phyloP scores from a whole-genome alignment of 805 yeast genomes.

The Lipomyces sp. region DNA sequence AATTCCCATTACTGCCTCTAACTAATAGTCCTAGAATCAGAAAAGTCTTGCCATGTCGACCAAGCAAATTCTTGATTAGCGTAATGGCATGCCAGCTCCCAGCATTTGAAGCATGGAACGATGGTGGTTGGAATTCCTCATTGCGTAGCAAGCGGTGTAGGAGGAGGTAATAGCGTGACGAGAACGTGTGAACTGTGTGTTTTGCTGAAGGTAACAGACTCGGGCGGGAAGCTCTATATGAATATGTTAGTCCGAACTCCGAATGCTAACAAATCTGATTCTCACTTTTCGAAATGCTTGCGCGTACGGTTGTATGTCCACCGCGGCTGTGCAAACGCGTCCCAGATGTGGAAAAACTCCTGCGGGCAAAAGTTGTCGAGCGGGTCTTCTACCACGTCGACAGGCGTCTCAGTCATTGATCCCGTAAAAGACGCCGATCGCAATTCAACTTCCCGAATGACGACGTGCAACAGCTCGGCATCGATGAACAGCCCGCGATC shows the following conservation, averaged over 20 bases:
- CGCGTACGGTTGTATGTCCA: constrained; percentile 65
- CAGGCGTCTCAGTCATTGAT: background rate
- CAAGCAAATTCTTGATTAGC: constrained; percentile 79
- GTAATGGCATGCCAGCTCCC: constrained; percentile 54
- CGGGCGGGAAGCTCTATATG: constrained; percentile 25
- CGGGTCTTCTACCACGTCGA: constrained; percentile 31
- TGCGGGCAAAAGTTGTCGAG: constrained; percentile 32
- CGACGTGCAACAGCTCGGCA: constrained; percentile 66
- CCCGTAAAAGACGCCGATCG: constrained; percentile 41
- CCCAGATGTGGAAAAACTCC: constrained; percentile 70
- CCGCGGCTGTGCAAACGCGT: constrained; percentile 66
- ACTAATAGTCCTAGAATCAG: constrained; percentile 77
- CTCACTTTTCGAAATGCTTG: constrained; percentile 42
- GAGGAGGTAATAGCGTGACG: constrained; percentile 55
- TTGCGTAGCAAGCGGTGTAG: constrained; percentile 76
- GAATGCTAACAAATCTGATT: background rate
- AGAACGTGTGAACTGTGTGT: constrained; percentile 54
- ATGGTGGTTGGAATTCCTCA: constrained; percentile 67
- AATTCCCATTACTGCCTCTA: constrained; percentile 65
- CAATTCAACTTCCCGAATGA: constrained; percentile 61
- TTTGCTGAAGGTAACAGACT: constrained; percentile 39
- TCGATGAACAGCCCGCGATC: constrained; percentile 86
- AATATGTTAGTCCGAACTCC: background rate
- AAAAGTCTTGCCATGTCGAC: constrained; percentile 78
- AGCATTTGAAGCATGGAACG: constrained; percentile 47